A percentile compares a stretch with the other conserved stretches of the same genome.
Evolutionary conservation across 495 filamentous ascomycete genomes (phyloP).

Genomic region (Neurospora sp.): DNA sequence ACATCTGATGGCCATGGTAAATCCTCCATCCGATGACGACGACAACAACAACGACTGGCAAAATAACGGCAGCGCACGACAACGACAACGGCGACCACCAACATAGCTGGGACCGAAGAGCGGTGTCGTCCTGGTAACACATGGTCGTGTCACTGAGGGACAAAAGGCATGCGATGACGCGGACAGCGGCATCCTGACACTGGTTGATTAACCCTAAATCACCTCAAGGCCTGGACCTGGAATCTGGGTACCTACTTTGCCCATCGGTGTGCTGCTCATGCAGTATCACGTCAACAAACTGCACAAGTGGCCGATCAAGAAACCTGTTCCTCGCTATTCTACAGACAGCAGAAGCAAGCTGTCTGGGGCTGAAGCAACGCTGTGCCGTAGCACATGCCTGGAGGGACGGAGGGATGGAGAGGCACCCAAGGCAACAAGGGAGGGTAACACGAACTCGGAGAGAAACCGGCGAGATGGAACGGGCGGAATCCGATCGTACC

Average conservation of each 20-base stretch:
- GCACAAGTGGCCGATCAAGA: background rate
- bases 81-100: background rate
- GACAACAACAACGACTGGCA: background rate
- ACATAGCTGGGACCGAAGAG: background rate
- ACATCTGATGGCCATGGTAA: background rate
- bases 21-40: background rate
- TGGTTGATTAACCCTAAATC: background rate
- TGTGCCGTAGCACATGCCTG: background rate
- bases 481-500: background rate
- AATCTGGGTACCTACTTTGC: background rate
- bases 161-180: background rate
- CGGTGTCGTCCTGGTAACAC: background rate
- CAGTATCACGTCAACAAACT: constrained; percentile 2
- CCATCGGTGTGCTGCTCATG: background rate
- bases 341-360: background rate
- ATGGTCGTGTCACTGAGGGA: background rate
- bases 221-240: background rate
- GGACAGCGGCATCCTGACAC: background rate
- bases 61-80: background rate
- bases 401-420: background rate
- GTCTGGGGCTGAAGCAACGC: constrained; percentile 1
- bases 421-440: background rate
- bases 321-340: background rate
- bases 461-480: constrained; percentile 4
- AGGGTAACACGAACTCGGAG: constrained; percentile 1